Evolutionary conservation across 345 rosid species (phyloP), one percentile per base, ranked within the genome.

Genomic region (Salix brachista): DNA sequence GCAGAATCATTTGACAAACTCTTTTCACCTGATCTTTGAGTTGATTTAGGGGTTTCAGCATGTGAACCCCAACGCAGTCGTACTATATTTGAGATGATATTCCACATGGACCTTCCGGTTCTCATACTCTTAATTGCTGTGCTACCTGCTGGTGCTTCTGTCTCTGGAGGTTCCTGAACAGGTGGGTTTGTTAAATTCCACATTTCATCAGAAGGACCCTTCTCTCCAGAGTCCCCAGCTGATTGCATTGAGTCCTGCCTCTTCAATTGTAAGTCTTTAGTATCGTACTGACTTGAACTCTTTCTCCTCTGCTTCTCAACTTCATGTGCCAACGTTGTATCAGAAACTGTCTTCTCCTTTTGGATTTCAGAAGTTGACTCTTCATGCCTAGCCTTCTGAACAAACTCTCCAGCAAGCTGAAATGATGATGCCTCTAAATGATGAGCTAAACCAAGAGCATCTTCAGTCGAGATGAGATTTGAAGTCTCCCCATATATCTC

Each of bases 201-300:
- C 89, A 91, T 83, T 79, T 93, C 95, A 84, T 92, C 96, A 79
- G 92, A 82, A 37, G 90, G 97, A 44, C 98, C 96, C 89, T 88
- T 91, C 46, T 70, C 88, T 80, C 91, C 89, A 75, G 90, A 87
- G 75, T 85, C 87, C 77, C 78, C 84, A 30, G 87, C 83, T 74
- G 84, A 78, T 78, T 34, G 77, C 81, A 72, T 81, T 28, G 90
- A 84, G 75, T 84, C 84, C 68, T 30, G 79, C 41, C 75, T 84
- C 82, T 80, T 83, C 84, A 83, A 68, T 72, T 83, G 84, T 30
- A 60, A 39, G 37, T 77, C 83, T 60, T 67, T 82, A 18, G 82
- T 79, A 67, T 75, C 81, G 74, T 66, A 54, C 25, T 80, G 83
- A 82, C 77, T 74, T 10, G 79, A 82, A 73, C 70, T 81, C 72